These are phyloP conservation scores for Botryobasidium botryosum DNA, from an alignment of 768 basidiomycete genomes.

Conservation along the genomic window DNA sequence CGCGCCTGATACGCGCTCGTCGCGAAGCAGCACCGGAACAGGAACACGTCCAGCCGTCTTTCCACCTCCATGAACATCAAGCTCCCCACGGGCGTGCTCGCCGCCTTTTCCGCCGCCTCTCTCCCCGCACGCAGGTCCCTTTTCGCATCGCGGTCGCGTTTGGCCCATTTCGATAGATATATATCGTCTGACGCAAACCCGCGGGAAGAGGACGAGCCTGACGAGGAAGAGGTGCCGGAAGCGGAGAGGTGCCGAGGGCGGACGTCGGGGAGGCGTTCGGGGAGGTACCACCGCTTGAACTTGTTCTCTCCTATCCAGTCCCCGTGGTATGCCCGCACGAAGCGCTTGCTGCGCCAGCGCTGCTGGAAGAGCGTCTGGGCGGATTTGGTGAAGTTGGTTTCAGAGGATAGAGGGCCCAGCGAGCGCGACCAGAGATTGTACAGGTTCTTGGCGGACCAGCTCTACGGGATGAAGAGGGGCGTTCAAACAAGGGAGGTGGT, in stretches of 20 bases:
- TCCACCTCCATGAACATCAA: slow-evolving; percentile 95
- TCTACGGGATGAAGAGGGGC: too few relatives aligned
- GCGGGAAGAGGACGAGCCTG: too few relatives aligned
- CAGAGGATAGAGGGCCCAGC: slow-evolving; percentile 27
- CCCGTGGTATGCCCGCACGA: slow-evolving; percentile 87
- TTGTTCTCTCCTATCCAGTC: slow-evolving; percentile 84
- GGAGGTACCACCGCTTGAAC: slow-evolving; percentile 93
- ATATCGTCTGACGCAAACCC: too few relatives aligned
- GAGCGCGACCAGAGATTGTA: slow-evolving; percentile 81
- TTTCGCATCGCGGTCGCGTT: slow-evolving; percentile 1
- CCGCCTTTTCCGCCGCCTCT: slow-evolving; percentile 38
- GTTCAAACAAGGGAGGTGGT: too few relatives aligned
- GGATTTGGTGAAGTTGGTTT: slow-evolving; percentile 42
- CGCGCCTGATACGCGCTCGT: slow-evolving; percentile 83
- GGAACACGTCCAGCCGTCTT: slow-evolving; percentile 77
- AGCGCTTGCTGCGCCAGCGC: slow-evolving; percentile 73
- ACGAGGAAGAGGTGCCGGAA: slow-evolving; percentile 22
- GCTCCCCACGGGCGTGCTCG: slow-evolving; percentile 78
- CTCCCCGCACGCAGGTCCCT: slow-evolving; percentile 3
- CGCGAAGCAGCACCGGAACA: slow-evolving; percentile 80
- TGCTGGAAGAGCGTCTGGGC: slow-evolving; percentile 67
- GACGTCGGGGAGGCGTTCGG: slow-evolving; percentile 69
- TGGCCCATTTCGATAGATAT: slow-evolving; percentile 43
- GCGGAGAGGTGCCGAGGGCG: slow-evolving; percentile 53
- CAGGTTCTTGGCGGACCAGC: slow-evolving; percentile 78